A percentile compares a stretch with the other conserved stretches of the same genome.
These are phyloP conservation scores for Ganoderma meredithae DNA, from an alignment of 1,284 basidiomycete species.

Conservation along the genomic window DNA sequence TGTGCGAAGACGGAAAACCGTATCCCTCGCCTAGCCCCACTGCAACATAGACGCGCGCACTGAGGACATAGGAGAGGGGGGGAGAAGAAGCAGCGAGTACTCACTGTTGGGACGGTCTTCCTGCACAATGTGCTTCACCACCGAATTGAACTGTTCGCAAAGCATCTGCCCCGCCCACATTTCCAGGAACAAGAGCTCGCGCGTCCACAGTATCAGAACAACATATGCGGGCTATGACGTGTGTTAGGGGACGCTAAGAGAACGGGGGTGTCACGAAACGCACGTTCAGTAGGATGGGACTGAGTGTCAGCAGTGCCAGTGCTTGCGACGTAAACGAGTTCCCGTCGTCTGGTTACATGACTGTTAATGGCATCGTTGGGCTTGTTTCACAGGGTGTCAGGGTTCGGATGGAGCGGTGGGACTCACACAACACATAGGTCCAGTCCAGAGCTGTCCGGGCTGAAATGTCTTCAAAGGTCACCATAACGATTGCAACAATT, in stretches of 20 bases:
- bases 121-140: slow-evolving; percentile 73
- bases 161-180: slow-evolving; percentile 86
- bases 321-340: slow-evolving; percentile 65
- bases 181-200: slow-evolving; percentile 79
- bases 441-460: slow-evolving; percentile 54
- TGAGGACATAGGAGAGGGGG: not conserved
- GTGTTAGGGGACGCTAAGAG: not conserved
- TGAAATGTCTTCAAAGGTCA: not conserved
- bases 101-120: slow-evolving; percentile 74
- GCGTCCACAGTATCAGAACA: slow-evolving; percentile 75
- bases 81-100: slow-evolving; percentile 30
- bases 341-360: slow-evolving; percentile 62
- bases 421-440: slow-evolving; percentile 73
- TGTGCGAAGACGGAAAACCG: slow-evolving; percentile 89
- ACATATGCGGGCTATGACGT: slow-evolving; percentile 75
- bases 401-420: not conserved
- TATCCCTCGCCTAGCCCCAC: slow-evolving; percentile 77
- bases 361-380: slow-evolving; percentile 27
- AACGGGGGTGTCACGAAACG: not conserved
- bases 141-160: slow-evolving; percentile 77
- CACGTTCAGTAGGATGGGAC: slow-evolving; percentile 22
- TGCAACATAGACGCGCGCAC: slow-evolving; percentile 33
- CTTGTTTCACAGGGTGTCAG: not conserved
- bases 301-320: slow-evolving; percentile 69
- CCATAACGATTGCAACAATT: not conserved